These are phyloP conservation scores for Alternaria ventricosa DNA, from an alignment of 2,329 filamentous ascomycete genomes.

Conservation along the genomic window DNA sequence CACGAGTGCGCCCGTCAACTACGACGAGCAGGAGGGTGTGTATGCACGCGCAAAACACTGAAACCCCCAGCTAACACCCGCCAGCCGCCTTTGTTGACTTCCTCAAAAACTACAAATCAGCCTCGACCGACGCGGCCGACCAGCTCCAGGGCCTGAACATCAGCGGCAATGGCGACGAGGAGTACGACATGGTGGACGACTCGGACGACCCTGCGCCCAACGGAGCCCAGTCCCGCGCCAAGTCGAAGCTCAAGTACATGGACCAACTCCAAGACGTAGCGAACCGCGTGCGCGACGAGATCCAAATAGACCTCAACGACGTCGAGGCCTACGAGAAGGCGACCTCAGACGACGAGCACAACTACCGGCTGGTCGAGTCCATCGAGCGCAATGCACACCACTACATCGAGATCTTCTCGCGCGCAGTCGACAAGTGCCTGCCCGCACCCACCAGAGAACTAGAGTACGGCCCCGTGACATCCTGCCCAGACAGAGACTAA, in stretches of 20 bases:
- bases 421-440: conserved; percentile 86
- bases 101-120: conserved; percentile 86
- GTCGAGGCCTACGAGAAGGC: conserved; percentile 79
- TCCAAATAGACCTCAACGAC: conserved; percentile 90
- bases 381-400: conserved; percentile 92
- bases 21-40: conserved; percentile 83
- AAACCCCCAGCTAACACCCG: conserved; percentile 43
- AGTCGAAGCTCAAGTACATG: conserved; percentile 84
- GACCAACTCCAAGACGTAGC: conserved; percentile 85
- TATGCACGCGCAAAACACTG: conserved; percentile 27
- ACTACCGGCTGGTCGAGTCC: conserved; percentile 75
- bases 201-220: conserved; percentile 65
- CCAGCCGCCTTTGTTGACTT: conserved; percentile 86
- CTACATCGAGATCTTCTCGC: conserved; percentile 90
- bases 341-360: conserved; percentile 63
- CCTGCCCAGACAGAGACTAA: conserved; percentile 23
- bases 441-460: conserved; percentile 79
- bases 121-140: conserved; percentile 72
- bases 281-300: conserved; percentile 76
- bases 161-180: conserved; percentile 86
- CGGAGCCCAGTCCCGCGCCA: conserved; percentile 48
- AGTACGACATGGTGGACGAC: conserved; percentile 92
- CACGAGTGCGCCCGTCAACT: conserved; percentile 80
- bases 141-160: conserved; percentile 86
- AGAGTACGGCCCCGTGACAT: conserved; percentile 62